Percentiles rank a stretch among this genome's conserved stretches.
Conservation (phyloP, 495 filamentous ascomycete genomes). For the Penicillium coprophilum region DNA sequence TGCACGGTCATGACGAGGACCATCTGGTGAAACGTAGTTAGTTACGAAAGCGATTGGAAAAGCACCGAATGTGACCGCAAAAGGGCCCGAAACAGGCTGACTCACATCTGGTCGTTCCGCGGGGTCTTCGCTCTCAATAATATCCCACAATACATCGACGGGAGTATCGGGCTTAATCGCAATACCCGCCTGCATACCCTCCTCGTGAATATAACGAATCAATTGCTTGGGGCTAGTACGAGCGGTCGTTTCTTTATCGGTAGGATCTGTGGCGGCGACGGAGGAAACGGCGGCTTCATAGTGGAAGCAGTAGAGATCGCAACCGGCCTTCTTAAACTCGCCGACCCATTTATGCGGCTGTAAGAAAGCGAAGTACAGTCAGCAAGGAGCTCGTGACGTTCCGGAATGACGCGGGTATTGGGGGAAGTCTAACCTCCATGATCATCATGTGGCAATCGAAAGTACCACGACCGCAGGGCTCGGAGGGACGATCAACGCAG, state of each 20-base stretch:
- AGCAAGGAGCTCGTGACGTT: neutral
- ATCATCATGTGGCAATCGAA: conserved; percentile 99
- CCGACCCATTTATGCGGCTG: conserved; percentile 97
- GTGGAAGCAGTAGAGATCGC: conserved; percentile 99
- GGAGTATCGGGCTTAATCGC: conserved; percentile 92
- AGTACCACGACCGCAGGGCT: conserved; percentile 70
- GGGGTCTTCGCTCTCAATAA: conserved; percentile 68
- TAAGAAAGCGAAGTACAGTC: neutral
- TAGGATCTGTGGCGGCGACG: conserved; percentile 77
- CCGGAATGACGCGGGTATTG: neutral
- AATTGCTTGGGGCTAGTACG: conserved; percentile 79
- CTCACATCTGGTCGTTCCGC: conserved; percentile 88
- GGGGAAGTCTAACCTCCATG: conserved; percentile 63
- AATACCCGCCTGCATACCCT: conserved; percentile 87
- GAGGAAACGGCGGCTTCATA: conserved; percentile 92
- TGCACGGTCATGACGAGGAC: conserved; percentile 98
- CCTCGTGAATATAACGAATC: conserved; percentile 84
- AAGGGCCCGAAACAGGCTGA: conserved; percentile 11
- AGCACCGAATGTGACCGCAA: neutral
- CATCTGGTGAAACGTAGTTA: conserved; percentile 63
- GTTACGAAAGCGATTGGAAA: neutral
- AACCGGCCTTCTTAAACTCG: conserved; percentile 89
- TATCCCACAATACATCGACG: conserved; percentile 87
- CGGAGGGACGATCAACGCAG: conserved; percentile 66
- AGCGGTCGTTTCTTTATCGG: conserved; percentile 57